A percentile compares a stretch with the other conserved stretches of the same genome.
Evolutionary conservation across 345 rosid genomes (phyloP).

Genomic region (Populus ilicifolia): DNA sequence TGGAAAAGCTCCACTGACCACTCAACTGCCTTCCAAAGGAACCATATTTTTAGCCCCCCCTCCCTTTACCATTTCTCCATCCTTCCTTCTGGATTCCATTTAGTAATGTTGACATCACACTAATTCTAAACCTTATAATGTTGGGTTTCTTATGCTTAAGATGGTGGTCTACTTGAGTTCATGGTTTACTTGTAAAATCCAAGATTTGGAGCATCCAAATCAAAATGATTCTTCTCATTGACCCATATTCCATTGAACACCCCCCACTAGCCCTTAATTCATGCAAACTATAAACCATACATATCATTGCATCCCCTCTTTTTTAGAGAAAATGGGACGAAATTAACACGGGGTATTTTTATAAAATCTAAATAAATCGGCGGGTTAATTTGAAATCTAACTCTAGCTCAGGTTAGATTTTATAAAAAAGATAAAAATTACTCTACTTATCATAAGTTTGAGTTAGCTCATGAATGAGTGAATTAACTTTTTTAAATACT

Average conservation of each 20-base stretch:
- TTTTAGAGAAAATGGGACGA: fast-evolving
- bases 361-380: too few species aligned
- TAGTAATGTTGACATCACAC: not conserved
- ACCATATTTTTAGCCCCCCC: not conserved
- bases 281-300: not conserved
- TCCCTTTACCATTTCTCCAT: not conserved
- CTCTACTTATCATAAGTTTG: fast-evolving
- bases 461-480: fast-evolving
- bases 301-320: not conserved
- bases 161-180: not conserved
- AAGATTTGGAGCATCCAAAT: not conserved
- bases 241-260: not conserved
- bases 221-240: not conserved
- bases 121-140: not conserved
- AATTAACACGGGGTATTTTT: fast-evolving
- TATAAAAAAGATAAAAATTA: too few species aligned
- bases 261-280: not conserved
- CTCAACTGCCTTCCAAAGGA: not conserved
- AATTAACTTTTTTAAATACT: too few species aligned
- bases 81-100: not conserved
- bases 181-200: not conserved
- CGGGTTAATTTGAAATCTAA: too few species aligned
- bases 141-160: not conserved
- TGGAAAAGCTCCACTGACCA: constrained; percentile 8
- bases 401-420: too few species aligned